These are phyloP conservation scores for Apiotrichum gracile DNA, from an alignment of 1,284 basidiomycete genomes.

Conservation along the genomic window DNA sequence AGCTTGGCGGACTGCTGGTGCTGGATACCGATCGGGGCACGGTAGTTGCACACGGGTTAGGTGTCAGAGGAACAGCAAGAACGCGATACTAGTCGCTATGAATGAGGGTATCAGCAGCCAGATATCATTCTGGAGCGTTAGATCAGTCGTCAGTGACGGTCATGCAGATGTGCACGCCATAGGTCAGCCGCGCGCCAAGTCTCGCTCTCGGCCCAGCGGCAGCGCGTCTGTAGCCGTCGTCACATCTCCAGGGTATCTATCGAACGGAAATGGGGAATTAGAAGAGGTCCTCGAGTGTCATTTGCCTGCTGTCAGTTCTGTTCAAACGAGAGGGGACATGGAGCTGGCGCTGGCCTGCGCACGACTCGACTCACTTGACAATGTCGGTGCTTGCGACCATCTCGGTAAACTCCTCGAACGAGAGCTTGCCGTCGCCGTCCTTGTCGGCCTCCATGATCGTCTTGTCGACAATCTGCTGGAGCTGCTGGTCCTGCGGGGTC, in stretches of 20 bases:
- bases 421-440: conserved; percentile 92
- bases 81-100: too few species aligned
- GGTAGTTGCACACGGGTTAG: too few species aligned
- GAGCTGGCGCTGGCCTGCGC: background rate
- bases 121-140: too few species aligned
- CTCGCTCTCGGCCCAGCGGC: too few species aligned
- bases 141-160: too few species aligned
- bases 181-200: too few species aligned
- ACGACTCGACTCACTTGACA: conserved; percentile 35
- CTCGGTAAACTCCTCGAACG: conserved; percentile 90
- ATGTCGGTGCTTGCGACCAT: conserved; percentile 91
- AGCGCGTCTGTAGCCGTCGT: too few species aligned
- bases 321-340: background rate
- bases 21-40: too few species aligned
- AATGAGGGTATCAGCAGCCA: too few species aligned
- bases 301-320: conserved; percentile 92
- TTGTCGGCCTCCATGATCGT: conserved; percentile 99
- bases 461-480: conserved; percentile 99
- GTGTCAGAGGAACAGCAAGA: too few species aligned
- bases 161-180: too few species aligned
- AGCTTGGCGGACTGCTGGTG: too few species aligned
- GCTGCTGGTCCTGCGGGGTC: conserved; percentile 74
- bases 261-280: conserved; percentile 34
- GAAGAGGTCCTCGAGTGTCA: conserved; percentile 93
- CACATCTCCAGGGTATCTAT: background rate